phyloP scores from a whole-genome alignment of 352 stramenopile species.

The Phytophthora megakarya region DNA sequence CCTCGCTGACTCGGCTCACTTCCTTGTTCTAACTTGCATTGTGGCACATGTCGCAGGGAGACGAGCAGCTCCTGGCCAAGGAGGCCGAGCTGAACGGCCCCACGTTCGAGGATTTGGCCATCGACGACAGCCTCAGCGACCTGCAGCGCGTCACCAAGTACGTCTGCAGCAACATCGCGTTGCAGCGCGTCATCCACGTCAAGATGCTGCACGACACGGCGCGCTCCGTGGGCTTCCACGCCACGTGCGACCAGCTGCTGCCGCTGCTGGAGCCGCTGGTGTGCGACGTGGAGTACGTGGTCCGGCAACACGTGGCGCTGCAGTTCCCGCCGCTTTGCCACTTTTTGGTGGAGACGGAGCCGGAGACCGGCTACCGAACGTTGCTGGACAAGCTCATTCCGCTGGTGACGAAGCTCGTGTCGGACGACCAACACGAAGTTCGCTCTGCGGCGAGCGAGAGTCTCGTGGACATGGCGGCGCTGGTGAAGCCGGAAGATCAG shows the following conservation, averaged over 20 bases:
- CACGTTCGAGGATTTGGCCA: slow-evolving; percentile 98
- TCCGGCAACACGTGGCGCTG: slow-evolving; percentile 93
- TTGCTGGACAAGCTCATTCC: slow-evolving; percentile 84
- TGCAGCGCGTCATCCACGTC: slow-evolving; percentile 98
- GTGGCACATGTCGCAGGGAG: slow-evolving; percentile 19
- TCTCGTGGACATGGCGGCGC: slow-evolving; percentile 84
- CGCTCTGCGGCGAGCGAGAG: slow-evolving; percentile 84
- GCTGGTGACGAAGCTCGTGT: slow-evolving; percentile 73
- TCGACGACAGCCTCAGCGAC: slow-evolving; percentile 97
- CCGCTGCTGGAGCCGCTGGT: slow-evolving; percentile 89
- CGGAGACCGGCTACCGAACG: slow-evolving; percentile 66
- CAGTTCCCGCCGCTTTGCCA: slow-evolving; percentile 87
- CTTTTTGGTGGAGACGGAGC: slow-evolving; percentile 59
- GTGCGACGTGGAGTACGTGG: slow-evolving; percentile 93
- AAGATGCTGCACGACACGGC: slow-evolving; percentile 95
- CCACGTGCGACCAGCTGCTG: slow-evolving; percentile 86
- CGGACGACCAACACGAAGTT: slow-evolving; percentile 90
- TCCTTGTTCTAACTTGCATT: slow-evolving; percentile 34
- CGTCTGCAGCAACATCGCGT: slow-evolving; percentile 93
- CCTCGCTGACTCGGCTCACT: slow-evolving; percentile 21
- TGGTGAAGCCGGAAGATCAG: slow-evolving; percentile 90
- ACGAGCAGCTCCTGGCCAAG: slow-evolving; percentile 36
- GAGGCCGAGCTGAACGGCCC: slow-evolving; percentile 58
- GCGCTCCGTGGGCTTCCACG: slow-evolving; percentile 75
- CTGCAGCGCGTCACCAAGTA: slow-evolving; percentile 96